Conservation (phyloP, 106 monocot species). For the Dioscorea dumetorum region DNA sequence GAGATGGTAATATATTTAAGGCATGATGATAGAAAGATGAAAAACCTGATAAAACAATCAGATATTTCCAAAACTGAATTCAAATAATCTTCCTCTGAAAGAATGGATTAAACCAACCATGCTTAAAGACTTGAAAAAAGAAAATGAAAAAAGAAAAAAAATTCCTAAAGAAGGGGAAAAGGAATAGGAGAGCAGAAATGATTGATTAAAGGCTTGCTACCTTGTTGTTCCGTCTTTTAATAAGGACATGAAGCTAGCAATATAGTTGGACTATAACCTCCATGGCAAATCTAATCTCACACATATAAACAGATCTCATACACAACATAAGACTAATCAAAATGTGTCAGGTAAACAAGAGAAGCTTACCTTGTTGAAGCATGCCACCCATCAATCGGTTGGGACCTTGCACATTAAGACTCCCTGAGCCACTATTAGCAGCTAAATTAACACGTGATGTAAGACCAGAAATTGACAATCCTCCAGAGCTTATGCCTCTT, state of each 20-base stretch:
- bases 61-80: too few relatives aligned
- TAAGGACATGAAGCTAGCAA: neutral
- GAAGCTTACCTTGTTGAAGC: slow-evolving; percentile 84
- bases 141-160: too few relatives aligned
- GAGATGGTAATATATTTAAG: too few relatives aligned
- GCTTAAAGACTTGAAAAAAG: too few relatives aligned
- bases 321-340: too few relatives aligned
- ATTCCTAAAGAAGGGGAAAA: too few relatives aligned
- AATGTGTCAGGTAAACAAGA: neutral
- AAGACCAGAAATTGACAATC: slow-evolving; percentile 64
- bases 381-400: slow-evolving; percentile 79
- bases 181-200: too few relatives aligned
- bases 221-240: neutral
- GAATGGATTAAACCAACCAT: too few relatives aligned
- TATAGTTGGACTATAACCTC: neutral
- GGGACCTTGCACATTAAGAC: slow-evolving; percentile 68
- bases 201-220: neutral
- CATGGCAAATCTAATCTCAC: neutral
- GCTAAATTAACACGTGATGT: slow-evolving; percentile 64
- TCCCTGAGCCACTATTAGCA: slow-evolving; percentile 57
- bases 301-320: too few relatives aligned
- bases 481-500: slow-evolving; percentile 75
- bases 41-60: too few relatives aligned
- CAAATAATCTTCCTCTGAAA: too few relatives aligned
- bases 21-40: too few relatives aligned